phyloP scores from a whole-genome alignment of 257 asterid genomes.

The Voacanga thouarsii region DNA sequence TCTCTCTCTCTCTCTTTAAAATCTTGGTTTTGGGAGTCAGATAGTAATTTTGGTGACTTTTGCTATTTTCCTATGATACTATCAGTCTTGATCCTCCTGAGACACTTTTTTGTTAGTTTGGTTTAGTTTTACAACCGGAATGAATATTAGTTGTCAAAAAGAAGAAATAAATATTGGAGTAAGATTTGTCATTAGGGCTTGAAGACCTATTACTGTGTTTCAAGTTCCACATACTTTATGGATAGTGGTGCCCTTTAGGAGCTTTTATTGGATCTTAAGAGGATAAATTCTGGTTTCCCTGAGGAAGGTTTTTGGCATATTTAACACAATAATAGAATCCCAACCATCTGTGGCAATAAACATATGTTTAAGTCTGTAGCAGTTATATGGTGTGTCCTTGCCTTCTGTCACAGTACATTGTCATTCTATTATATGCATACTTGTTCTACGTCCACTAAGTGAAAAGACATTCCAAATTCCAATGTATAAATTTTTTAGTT shows the following conservation, averaged over 20 bases:
- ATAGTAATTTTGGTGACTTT: too few species aligned
- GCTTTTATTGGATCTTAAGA: background rate
- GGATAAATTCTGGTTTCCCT: background rate
- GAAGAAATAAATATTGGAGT: background rate
- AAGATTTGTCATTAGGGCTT: background rate
- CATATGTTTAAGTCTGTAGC: background rate
- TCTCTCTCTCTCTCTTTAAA: too few species aligned
- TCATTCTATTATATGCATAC: background rate
- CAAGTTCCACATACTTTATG: background rate
- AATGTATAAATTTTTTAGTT: background rate
- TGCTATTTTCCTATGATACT: background rate
- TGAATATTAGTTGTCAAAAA: background rate
- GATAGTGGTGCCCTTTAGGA: background rate
- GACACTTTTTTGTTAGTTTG: background rate
- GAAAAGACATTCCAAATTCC: background rate
- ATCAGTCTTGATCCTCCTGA: background rate
- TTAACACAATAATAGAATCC: background rate
- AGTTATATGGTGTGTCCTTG: background rate
- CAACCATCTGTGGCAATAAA: background rate
- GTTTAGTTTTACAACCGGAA: background rate
- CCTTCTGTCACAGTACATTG: constrained; percentile 3
- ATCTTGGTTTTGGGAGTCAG: background rate
- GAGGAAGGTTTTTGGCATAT: background rate
- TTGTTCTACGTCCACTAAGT: background rate
- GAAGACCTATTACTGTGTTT: background rate